phyloP scores from a whole-genome alignment of 805 yeast species.

The Metschnikowia lunata region DNA sequence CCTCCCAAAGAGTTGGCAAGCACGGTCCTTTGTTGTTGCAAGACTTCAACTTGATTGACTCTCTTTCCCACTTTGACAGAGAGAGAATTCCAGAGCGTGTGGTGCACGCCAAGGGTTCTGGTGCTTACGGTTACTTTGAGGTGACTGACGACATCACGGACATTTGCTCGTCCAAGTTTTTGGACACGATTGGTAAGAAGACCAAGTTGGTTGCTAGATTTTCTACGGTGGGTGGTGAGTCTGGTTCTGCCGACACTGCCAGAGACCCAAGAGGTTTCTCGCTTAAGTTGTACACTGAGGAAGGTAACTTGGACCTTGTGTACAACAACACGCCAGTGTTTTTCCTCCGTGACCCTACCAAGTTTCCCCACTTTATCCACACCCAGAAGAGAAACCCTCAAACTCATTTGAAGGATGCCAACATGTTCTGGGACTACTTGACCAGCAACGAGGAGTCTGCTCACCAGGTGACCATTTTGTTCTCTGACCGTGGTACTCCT shows the following conservation, averaged over 20 bases:
- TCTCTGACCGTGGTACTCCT: conserved; percentile 82
- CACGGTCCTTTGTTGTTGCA: conserved; percentile 79
- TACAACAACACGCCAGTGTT: conserved; percentile 84
- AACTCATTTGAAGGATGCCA: conserved; percentile 73
- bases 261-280: conserved; percentile 89
- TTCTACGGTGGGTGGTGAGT: conserved; percentile 85
- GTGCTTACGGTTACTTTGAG: conserved; percentile 84
- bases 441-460: conserved; percentile 67
- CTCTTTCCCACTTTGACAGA: conserved; percentile 82
- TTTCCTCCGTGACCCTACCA: conserved; percentile 78
- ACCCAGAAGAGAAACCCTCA: conserved; percentile 83
- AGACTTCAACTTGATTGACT: conserved; percentile 75
- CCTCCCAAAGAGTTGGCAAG: conserved; percentile 69
- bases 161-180: conserved; percentile 23
- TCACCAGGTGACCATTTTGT: conserved; percentile 70
- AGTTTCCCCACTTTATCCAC: conserved; percentile 85
- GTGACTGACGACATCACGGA: conserved; percentile 58
- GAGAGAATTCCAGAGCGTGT: conserved; percentile 91
- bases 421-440: conserved; percentile 83
- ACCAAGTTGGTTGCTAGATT: conserved; percentile 57
- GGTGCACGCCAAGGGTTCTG: conserved; percentile 91
- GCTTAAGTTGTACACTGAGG: conserved; percentile 74
- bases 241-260: conserved; percentile 76
- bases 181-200: conserved; percentile 29
- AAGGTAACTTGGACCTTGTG: conserved; percentile 81